Base-by-base conservation (phyloP, 345 rosid genomes). In the Noccaea caerulescens region DNA sequence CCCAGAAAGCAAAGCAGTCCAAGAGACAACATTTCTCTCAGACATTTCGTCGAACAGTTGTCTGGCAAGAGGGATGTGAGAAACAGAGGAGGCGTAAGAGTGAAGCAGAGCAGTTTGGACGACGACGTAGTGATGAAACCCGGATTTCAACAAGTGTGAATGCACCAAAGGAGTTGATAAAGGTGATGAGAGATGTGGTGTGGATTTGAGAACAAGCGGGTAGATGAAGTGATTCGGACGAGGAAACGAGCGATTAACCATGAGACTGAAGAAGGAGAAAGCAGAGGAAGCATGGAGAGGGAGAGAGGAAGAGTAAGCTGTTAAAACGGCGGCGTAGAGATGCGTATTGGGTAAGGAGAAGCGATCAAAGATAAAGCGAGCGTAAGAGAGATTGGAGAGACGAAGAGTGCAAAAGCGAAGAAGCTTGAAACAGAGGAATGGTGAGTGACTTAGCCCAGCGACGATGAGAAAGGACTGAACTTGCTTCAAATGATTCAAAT, bases 1-100 rank as follows among this genome's bases (percentile, higher is more conserved):
- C 65, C 89, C 94, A 63, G 87, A 83, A 56, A 91, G 74, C 90
- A 91, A 80, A 50, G 92, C 91, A 52, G 97, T 91, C 92, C 98
- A 92, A 1, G 96, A 86, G 7, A 92, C 93, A 36, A 85, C 83
- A 46, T 32, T 87, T 60, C 77, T 84, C 7, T 81, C 88, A 70
- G 81, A 64, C 90, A 92, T 92, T 86, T 87, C 92, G 46, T 92
- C 92, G 69, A 92, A 92, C 90, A 87, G 0, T 39, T 81, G 59
- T 16, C 92, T 69, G 0, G 96, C 98, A 43, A 63, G 67, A 37
- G 55, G 54, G 16, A 86, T 62, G 39, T 81, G 80, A 9, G 67
- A 54, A 66, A 61, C 13, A 39, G 80, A 77, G 72, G 90, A 83
- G 34, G 96, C 79, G 63, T 92, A 92, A 0, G 93, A 73, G 53